Base-by-base conservation (phyloP, 2,329 filamentous ascomycete genomes). In the Pseudogymnoascus sp. region DNA sequence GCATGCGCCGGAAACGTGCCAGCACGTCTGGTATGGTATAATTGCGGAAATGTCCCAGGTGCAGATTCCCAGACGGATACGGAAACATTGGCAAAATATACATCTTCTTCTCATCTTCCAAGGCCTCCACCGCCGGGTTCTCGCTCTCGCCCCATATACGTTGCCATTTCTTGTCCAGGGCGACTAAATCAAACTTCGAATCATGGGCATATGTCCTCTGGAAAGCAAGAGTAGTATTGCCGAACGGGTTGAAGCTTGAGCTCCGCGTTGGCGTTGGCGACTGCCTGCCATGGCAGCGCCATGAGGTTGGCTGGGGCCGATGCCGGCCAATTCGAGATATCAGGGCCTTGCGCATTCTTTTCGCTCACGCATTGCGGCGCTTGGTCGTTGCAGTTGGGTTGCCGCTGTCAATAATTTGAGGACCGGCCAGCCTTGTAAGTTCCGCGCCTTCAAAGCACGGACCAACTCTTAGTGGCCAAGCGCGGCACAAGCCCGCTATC, bases 41-140 rank as follows among this genome's bases (percentile, higher is more conserved):
- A 58, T 95, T 90, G 54, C 91, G 86, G 38, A 96, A 77, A 72
- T 96, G 91, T 12, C 91, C 91, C 63, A 96, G 84, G 72, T 96
- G 91, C 28, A 96, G 80, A 30, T 85, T 86, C 30, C 91, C 91
- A 0, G 91, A 96, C 1, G 91, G 91, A 72, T 96, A 96, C 0
- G 91, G 91, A 70, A 96, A 96, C 91, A 96, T 96, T 65, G 91
- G 87, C 60, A 96, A 78, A 64, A 96, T 84, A 72, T 93, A 96
- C 73, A 79, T 79, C 62, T 74, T 74, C 32, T 58, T 58, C 57
- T 58, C 57, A 37, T 58, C 57, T 20, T 62, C 54, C 32, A 25
- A 12, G 7, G 25, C 22, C 2, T 38, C 28, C 37, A 20, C 20
- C 30, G 35, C 37, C 22, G 11, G 5, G 2, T 20, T 37, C n/a